A percentile compares a stretch with the other conserved stretches of the same genome.
These are phyloP conservation scores for Lunularia cruciata DNA, from an alignment of 225 moss, liverwort and hornwort genomes.

Conservation along the genomic window DNA sequence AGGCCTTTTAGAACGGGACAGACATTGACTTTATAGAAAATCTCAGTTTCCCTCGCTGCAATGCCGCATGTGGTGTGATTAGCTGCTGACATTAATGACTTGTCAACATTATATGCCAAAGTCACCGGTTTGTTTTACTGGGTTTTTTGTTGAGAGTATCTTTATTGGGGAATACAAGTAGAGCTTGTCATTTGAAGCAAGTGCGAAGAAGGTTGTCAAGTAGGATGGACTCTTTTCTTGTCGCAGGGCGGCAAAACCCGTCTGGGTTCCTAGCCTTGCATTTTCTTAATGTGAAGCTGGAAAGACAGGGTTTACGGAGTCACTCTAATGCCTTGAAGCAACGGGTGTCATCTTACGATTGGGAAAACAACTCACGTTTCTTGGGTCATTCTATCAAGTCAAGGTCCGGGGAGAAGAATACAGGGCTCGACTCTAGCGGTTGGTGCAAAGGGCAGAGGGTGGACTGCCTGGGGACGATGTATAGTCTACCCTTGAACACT, in stretches of 20 bases:
- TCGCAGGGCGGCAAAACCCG: constrained; percentile 16
- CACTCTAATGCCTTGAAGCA: no score
- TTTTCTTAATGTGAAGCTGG: constrained; percentile 6
- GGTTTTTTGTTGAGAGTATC: constrained; percentile 9
- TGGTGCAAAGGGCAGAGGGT: no score
- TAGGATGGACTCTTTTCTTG: constrained; percentile 20
- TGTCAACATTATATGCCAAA: constrained; percentile 18
- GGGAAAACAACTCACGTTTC: no score
- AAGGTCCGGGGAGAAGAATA: no score
- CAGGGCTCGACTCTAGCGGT: no score
- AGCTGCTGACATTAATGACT: constrained; percentile 14
- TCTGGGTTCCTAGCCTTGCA: constrained; percentile 14
- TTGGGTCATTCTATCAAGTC: no score
- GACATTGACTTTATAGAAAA: neutral
- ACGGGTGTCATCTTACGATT: no score
- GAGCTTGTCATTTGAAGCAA: neutral
- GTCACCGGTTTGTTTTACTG: constrained; percentile 6
- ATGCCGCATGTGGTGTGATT: constrained; percentile 9
- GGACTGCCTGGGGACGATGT: neutral
- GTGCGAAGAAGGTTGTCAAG: neutral
- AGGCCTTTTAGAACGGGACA: neutral
- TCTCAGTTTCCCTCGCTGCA: neutral
- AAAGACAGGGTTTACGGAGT: no score
- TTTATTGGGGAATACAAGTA: neutral
- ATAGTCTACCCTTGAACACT: neutral